Conservation (phyloP, 148 eudicot genomes). For the Rheum nobile region DNA sequence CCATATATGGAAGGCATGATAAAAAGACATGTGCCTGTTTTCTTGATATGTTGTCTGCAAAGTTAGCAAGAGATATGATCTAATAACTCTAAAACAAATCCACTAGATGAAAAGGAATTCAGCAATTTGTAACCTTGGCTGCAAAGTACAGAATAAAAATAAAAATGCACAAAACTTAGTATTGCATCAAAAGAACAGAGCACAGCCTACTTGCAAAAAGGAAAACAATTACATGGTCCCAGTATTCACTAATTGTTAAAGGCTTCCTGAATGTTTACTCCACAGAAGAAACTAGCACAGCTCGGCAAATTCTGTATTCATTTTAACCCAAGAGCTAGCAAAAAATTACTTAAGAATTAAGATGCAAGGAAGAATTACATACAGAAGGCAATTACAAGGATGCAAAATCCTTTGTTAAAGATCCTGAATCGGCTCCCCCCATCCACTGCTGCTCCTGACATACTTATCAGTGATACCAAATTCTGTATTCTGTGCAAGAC, state of each 20-base stretch:
- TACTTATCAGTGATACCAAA: slow-evolving; percentile 45
- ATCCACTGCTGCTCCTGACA: slow-evolving; percentile 55
- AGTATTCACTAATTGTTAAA: background rate
- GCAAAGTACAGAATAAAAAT: background rate
- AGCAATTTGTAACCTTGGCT: background rate
- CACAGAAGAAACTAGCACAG: background rate
- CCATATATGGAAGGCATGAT: slow-evolving; percentile 89
- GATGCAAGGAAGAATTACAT: background rate
- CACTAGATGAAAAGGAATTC: background rate
- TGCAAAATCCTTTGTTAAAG: background rate
- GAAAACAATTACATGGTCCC: background rate
- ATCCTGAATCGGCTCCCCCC: slow-evolving; percentile 31
- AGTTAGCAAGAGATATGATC: background rate
- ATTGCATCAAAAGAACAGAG: background rate
- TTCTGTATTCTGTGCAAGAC: slow-evolving; percentile 39
- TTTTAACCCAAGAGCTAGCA: background rate
- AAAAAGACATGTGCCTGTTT: slow-evolving; percentile 79
- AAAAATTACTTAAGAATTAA: background rate
- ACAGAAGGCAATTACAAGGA: background rate
- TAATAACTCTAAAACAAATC: background rate
- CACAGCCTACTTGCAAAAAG: background rate
- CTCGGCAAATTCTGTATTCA: background rate
- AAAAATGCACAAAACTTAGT: background rate
- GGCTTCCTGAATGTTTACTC: background rate
- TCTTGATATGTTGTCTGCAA: slow-evolving; percentile 38